A percentile compares a stretch with the other conserved stretches of the same genome.
Evolutionary conservation across 2,329 filamentous ascomycete species (phyloP).

Genomic region (Pseudogymnoascus sp.): DNA sequence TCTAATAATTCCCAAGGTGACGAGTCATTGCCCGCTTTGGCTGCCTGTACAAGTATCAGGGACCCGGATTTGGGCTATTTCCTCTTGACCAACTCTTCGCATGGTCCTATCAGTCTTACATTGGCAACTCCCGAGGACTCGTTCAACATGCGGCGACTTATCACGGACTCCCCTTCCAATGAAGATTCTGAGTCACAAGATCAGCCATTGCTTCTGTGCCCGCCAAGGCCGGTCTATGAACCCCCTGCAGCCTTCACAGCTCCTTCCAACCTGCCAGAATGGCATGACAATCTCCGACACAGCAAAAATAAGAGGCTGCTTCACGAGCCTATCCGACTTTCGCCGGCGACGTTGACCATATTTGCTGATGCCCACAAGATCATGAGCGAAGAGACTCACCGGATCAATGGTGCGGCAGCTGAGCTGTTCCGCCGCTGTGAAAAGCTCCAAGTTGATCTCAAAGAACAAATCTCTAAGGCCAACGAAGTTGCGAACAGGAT

Average conservation of each 20-base stretch:
- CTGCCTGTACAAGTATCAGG: slow-evolving; percentile 44
- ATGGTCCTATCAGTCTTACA: slow-evolving; percentile 48
- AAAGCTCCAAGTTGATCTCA: slow-evolving; percentile 57
- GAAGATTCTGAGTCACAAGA: slow-evolving; percentile 36
- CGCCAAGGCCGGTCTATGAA: slow-evolving; percentile 59
- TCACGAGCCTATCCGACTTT: slow-evolving; percentile 60
- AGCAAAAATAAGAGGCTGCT: slow-evolving; percentile 53
- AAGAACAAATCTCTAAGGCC: slow-evolving; percentile 57
- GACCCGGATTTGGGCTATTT: slow-evolving; percentile 59
- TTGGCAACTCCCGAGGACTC: slow-evolving; percentile 51
- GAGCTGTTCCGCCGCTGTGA: slow-evolving; percentile 66
- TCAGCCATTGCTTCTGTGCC: slow-evolving; percentile 45
- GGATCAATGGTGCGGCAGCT: slow-evolving; percentile 59
- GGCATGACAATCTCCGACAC: slow-evolving; percentile 49
- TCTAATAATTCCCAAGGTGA: slow-evolving; percentile 41
- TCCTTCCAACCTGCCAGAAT: slow-evolving; percentile 44
- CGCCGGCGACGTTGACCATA: slow-evolving; percentile 60
- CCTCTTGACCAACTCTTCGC: slow-evolving; percentile 49
- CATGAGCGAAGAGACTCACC: slow-evolving; percentile 60
- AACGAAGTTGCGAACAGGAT: slow-evolving; percentile 58
- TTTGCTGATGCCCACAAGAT: slow-evolving; percentile 67
- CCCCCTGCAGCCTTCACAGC: slow-evolving; percentile 53
- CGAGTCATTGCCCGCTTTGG: slow-evolving; percentile 37
- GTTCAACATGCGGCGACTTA: slow-evolving; percentile 37
- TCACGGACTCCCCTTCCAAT: slow-evolving; percentile 36